Conservation (phyloP, 345 rosid genomes). For the Syzygium grande region DNA sequence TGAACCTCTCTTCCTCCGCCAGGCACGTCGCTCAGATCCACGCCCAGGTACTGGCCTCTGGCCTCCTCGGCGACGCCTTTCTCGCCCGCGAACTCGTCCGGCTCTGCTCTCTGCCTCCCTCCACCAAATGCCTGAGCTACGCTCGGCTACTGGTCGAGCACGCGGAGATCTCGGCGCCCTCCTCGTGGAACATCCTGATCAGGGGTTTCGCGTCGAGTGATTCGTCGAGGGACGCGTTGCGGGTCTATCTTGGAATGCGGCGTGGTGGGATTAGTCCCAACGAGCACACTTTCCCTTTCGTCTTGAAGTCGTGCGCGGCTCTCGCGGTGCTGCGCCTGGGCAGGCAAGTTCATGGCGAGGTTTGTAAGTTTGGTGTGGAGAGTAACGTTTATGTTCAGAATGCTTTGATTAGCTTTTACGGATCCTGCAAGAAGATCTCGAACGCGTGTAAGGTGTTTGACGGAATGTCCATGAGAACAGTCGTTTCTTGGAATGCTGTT, state of each 20-base stretch:
- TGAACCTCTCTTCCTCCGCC: conserved; percentile 43
- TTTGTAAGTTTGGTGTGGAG: conserved; percentile 52
- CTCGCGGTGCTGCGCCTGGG: conserved; percentile 42
- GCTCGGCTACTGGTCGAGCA: conserved; percentile 36
- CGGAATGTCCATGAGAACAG: conserved; percentile 50
- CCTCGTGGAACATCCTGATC: conserved; percentile 58
- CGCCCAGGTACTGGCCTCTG: conserved; percentile 43
- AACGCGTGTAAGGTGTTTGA: conserved; percentile 65
- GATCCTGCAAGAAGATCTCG: conserved; percentile 47
- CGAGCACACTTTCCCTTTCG: conserved; percentile 68
- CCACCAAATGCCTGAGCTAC: conserved; percentile 22
- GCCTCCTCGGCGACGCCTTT: conserved; percentile 40
- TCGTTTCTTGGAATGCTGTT: conserved; percentile 77
- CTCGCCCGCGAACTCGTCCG: conserved; percentile 44
- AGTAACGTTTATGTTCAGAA: conserved; percentile 58
- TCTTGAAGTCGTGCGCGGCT: conserved; percentile 54
- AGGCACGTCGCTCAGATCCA: conserved; percentile 52
- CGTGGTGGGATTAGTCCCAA: conserved; percentile 43
- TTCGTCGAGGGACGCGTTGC: conserved; percentile 42
- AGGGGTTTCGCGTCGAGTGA: conserved; percentile 52
- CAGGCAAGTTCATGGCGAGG: conserved; percentile 57
- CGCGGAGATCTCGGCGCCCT: conserved; percentile 28
- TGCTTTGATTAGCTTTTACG: conserved; percentile 56
- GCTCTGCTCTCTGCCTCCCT: conserved; percentile 37
- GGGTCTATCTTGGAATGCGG: conserved; percentile 52